Evolutionary conservation across 2,329 filamentous ascomycete species (phyloP).

Genomic region (Waltergamsia citrina): DNA sequence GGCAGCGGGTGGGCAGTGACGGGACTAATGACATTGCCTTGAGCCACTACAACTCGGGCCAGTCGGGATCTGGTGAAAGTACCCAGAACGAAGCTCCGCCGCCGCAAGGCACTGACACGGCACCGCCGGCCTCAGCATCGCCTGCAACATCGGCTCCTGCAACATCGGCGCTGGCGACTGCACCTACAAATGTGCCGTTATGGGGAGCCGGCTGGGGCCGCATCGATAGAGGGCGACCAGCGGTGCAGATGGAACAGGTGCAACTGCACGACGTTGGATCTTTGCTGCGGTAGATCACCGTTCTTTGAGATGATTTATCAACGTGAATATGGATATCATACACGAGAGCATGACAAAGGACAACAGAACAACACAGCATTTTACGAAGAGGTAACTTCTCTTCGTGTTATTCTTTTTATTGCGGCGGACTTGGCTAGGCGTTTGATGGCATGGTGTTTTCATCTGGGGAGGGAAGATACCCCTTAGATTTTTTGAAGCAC

Average conservation of each 20-base stretch:
- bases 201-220: constrained; percentile 20
- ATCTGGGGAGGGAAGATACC: too few species aligned
- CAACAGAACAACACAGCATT: too few species aligned
- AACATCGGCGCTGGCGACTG: constrained; percentile 1
- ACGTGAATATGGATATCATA: too few species aligned
- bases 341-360: too few species aligned
- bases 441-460: too few species aligned
- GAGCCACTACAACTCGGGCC: constrained; percentile 16
- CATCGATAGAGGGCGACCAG: constrained; percentile 10
- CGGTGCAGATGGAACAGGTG: constrained; percentile 10
- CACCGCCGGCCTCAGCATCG: constrained; percentile 1
- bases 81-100: background rate
- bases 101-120: constrained; percentile 2
- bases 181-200: constrained; percentile 8
- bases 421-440: too few species aligned
- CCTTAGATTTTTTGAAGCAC: too few species aligned
- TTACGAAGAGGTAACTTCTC: too few species aligned
- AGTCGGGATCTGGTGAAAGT: background rate
- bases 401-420: too few species aligned
- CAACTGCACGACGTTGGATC: constrained; percentile 11
- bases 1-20: constrained; percentile 15
- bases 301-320: too few species aligned
- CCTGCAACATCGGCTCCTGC: background rate
- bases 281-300: constrained; percentile 4
- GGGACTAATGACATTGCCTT: constrained; percentile 21